Evolutionary conservation across 805 yeast species (phyloP).

Genomic region (Nakazawaea peltata): DNA sequence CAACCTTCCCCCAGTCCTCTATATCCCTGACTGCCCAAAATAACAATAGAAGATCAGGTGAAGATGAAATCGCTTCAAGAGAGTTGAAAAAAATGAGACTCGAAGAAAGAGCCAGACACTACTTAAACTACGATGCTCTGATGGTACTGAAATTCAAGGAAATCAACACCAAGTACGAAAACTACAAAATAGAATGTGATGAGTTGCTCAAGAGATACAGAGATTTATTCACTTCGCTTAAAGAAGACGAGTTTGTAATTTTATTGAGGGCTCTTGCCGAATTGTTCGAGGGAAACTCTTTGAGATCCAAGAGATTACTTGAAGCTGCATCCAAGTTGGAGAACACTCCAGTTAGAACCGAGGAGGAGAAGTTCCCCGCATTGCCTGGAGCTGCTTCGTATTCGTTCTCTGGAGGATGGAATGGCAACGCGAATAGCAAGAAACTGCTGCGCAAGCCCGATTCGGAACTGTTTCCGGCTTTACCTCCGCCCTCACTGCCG

Average conservation of each 20-base stretch:
- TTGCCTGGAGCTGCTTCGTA: constrained; percentile 1
- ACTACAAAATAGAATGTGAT: constrained; percentile 36
- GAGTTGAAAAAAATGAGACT: constrained; percentile 52
- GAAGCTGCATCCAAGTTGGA: constrained; percentile 10
- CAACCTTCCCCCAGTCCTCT: constrained; percentile 37
- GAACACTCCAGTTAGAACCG: neutral
- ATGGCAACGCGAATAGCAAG: neutral
- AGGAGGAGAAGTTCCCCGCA: constrained; percentile 5
- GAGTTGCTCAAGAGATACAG: constrained; percentile 40
- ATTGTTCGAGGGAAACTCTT: constrained; percentile 39
- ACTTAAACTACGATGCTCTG: constrained; percentile 45
- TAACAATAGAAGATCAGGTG: no score
- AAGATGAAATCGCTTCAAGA: constrained; percentile 29
- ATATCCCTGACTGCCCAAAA: constrained; percentile 13
- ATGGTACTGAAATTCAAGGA: constrained; percentile 40
- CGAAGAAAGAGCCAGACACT: constrained; percentile 81
- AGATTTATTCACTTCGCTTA: constrained; percentile 32
- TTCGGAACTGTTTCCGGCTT: constrained; percentile 19
- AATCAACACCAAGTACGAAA: constrained; percentile 39
- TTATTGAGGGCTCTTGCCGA: constrained; percentile 56
- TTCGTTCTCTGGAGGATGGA: neutral
- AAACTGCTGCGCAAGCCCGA: neutral
- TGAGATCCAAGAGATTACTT: constrained; percentile 32
- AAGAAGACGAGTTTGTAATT: constrained; percentile 44
- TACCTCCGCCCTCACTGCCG: constrained; percentile 17